A percentile compares a stretch with the other conserved stretches of the same genome.
Evolutionary conservation across 2,329 filamentous ascomycete species (phyloP).

Genomic region (Triangularia setosa): DNA sequence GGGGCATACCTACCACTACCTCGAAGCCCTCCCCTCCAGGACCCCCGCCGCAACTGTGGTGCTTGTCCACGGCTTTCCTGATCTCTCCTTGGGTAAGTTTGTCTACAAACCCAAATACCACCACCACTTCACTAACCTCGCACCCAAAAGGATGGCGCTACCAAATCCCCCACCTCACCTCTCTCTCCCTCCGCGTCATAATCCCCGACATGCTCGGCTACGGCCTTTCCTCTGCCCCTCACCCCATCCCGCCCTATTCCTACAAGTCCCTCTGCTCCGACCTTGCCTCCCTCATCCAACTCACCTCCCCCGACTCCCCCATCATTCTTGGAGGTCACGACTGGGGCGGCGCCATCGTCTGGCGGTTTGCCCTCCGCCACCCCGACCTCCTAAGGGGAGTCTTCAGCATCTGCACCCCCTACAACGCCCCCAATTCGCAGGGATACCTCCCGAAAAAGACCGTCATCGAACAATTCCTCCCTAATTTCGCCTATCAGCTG

Average conservation of each 20-base stretch:
- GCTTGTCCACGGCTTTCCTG: constrained; percentile 74
- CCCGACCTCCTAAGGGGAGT: constrained; percentile 69
- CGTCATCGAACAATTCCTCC: constrained; percentile 50
- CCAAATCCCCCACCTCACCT: constrained; percentile 72
- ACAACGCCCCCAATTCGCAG: constrained; percentile 47
- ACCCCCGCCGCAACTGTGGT: constrained; percentile 34
- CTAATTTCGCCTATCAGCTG: constrained; percentile 79
- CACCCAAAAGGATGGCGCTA: too few relatives aligned
- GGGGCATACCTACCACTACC: constrained; percentile 67
- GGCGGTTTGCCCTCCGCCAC: constrained; percentile 69
- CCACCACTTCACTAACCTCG: too few relatives aligned
- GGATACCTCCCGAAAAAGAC: constrained; percentile 54
- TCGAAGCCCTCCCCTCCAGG: constrained; percentile 45
- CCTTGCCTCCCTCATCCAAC: constrained; percentile 65
- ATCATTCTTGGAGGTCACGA: constrained; percentile 90
- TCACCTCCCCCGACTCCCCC: constrained; percentile 59
- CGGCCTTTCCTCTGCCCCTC: constrained; percentile 68
- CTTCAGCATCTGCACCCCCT: constrained; percentile 80
- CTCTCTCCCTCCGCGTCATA: constrained; percentile 72
- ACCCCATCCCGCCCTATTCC: constrained; percentile 59
- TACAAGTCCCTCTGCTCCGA: constrained; percentile 71
- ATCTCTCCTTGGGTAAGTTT: constrained; percentile 73
- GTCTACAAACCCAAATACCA: too few relatives aligned
- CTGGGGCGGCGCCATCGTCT: constrained; percentile 80
- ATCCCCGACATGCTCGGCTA: constrained; percentile 87